Percentiles rank a stretch among this genome's conserved stretches.
Conservation (phyloP, 257 asterid species). For the Solanum peruvianum region DNA sequence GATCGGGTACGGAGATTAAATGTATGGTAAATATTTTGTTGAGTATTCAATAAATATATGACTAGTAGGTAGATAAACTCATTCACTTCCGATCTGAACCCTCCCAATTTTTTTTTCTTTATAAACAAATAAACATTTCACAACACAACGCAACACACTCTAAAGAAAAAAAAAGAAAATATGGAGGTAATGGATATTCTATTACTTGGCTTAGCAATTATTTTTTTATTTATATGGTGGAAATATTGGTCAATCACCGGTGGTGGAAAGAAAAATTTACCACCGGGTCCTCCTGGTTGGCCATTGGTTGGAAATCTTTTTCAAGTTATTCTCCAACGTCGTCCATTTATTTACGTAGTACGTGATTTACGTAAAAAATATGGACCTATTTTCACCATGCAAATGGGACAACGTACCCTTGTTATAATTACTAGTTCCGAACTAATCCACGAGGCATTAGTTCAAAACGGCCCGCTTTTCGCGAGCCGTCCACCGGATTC, state of each 20-base stretch:
- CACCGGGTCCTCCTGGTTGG: slow-evolving; percentile 98
- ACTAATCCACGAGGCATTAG: slow-evolving; percentile 83
- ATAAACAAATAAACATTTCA: not conserved
- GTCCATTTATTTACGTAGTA: slow-evolving; percentile 55
- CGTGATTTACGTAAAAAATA: slow-evolving; percentile 69
- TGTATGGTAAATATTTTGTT: not conserved
- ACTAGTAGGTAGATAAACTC: not conserved
- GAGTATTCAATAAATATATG: not conserved
- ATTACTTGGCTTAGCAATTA: slow-evolving; percentile 19
- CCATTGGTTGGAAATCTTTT: slow-evolving; percentile 81
- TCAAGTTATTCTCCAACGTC: slow-evolving; percentile 76
- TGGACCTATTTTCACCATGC: slow-evolving; percentile 94
- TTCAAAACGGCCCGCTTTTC: slow-evolving; percentile 54
- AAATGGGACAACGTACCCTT: slow-evolving; percentile 87
- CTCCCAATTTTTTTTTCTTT: not conserved
- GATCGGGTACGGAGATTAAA: not conserved
- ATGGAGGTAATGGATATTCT: slow-evolving; percentile 50
- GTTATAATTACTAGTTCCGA: slow-evolving; percentile 66
- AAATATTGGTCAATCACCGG: slow-evolving; percentile 38
- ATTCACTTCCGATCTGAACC: not conserved
- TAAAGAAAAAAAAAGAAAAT: too few species aligned
- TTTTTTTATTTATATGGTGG: slow-evolving; percentile 60
- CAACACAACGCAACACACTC: not conserved
- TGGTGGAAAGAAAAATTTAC: slow-evolving; percentile 42
- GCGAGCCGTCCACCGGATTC: slow-evolving; percentile 96